Evolutionary conservation across 2,329 filamentous ascomycete genomes (phyloP).

Genomic region (Diaporthe vaccinii): DNA sequence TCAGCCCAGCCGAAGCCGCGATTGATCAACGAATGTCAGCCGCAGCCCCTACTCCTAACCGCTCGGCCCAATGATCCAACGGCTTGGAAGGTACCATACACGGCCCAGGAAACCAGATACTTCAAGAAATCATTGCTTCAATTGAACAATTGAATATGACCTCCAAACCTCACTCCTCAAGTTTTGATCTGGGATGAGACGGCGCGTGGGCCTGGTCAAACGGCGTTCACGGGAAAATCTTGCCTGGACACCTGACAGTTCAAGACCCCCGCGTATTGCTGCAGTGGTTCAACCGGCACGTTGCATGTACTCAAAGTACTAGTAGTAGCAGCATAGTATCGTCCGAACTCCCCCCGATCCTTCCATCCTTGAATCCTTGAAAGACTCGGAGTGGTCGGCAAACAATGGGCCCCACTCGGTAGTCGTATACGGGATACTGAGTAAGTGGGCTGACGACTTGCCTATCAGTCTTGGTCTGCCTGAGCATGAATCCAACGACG

Average conservation of each 20-base stretch:
- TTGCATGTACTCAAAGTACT: background rate
- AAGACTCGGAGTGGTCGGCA: slow-evolving; percentile 6
- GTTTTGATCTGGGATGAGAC: background rate
- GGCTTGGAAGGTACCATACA: background rate
- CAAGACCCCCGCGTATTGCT: background rate
- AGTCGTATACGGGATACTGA: slow-evolving; percentile 11
- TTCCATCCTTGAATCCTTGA: background rate
- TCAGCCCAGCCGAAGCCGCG: slow-evolving; percentile 15
- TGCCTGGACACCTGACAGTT: background rate
- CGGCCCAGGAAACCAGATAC: background rate
- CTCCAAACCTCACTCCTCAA: background rate
- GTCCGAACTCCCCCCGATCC: slow-evolving; percentile 10
- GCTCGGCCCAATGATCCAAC: background rate
- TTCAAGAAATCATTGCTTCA: background rate
- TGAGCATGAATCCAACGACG: background rate
- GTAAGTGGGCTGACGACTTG: slow-evolving; percentile 14
- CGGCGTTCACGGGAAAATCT: background rate
- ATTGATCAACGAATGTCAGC: slow-evolving; percentile 10
- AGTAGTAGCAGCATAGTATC: background rate
- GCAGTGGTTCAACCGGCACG: background rate
- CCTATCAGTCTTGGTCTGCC: slow-evolving; percentile 1
- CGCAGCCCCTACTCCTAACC: background rate
- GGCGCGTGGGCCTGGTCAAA: too few species aligned
- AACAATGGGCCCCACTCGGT: slow-evolving; percentile 4
- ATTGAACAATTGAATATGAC: background rate